A percentile compares a stretch with the other conserved stretches of the same genome.
Conservation (phyloP, 1,284 basidiomycete species). For the Ceratobasidium theobromae region DNA sequence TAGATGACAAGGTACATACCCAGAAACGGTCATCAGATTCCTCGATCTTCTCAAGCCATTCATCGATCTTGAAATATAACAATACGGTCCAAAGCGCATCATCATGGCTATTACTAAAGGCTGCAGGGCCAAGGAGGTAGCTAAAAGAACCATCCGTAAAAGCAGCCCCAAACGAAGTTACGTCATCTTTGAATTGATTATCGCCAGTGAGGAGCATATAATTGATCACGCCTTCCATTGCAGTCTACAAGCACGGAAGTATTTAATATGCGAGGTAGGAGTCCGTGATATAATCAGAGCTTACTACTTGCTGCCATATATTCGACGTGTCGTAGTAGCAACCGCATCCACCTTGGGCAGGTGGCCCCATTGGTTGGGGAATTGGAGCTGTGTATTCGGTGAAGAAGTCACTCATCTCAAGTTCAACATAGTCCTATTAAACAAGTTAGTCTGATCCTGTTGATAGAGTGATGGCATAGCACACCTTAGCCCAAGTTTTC, state of each 20-base stretch:
- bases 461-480: neutral
- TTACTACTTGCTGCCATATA: constrained; percentile 16
- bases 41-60: constrained; percentile 9
- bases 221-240: constrained; percentile 8
- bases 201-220: constrained; percentile 13
- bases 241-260: neutral
- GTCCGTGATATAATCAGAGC: neutral
- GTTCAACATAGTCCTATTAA: constrained; percentile 10
- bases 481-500: constrained; percentile 7
- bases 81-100: constrained; percentile 11
- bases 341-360: neutral
- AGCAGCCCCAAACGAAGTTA: neutral
- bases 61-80: constrained; percentile 11
- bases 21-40: neutral
- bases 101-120: neutral
- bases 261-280: neutral
- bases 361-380: neutral
- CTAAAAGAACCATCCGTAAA: constrained; percentile 8
- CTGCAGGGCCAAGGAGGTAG: neutral
- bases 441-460: neutral
- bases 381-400: constrained; percentile 13
- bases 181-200: constrained; percentile 1
- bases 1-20: neutral
- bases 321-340: constrained; percentile 3
- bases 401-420: constrained; percentile 8